These are phyloP conservation scores for Durio zibethinus DNA, from an alignment of 345 rosid species.

Conservation along the genomic window DNA sequence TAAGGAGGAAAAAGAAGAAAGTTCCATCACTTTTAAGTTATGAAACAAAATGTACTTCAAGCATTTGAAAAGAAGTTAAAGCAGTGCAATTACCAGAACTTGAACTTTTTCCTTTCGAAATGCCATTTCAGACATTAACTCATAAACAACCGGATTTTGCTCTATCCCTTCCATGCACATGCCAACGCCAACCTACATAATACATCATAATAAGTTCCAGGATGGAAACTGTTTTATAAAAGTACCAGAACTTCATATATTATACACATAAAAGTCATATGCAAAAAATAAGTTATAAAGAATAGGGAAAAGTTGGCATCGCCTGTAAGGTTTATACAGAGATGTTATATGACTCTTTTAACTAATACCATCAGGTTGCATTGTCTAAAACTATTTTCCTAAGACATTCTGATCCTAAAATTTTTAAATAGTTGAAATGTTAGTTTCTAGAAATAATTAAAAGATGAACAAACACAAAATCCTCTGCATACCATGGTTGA, in stretches of 20 bases:
- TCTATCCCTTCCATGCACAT: constrained; percentile 98
- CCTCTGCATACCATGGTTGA: constrained; percentile 75
- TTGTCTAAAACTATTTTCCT: background rate
- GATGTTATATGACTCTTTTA: background rate
- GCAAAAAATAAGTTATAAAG: background rate
- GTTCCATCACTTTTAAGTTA: background rate
- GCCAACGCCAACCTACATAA: constrained; percentile 83
- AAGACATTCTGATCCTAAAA: background rate
- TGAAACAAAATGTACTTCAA: constrained; percentile 2
- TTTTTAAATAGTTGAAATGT: background rate
- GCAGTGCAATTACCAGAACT: constrained; percentile 52
- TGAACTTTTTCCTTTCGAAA: constrained; percentile 66
- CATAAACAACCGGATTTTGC: constrained; percentile 91
- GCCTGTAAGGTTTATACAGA: background rate
- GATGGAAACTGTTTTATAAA: background rate
- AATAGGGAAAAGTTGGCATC: background rate
- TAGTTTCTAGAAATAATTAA: background rate
- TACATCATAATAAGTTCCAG: background rate
- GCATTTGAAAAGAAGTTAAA: constrained; percentile 2
- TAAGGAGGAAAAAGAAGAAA: background rate
- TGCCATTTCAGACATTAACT: constrained; percentile 94
- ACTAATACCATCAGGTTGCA: background rate
- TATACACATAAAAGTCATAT: background rate
- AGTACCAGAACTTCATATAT: background rate
- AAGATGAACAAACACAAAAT: background rate